phyloP scores from a whole-genome alignment of 352 stramenopile species.

The Globisporangium cylindrosporum region DNA sequence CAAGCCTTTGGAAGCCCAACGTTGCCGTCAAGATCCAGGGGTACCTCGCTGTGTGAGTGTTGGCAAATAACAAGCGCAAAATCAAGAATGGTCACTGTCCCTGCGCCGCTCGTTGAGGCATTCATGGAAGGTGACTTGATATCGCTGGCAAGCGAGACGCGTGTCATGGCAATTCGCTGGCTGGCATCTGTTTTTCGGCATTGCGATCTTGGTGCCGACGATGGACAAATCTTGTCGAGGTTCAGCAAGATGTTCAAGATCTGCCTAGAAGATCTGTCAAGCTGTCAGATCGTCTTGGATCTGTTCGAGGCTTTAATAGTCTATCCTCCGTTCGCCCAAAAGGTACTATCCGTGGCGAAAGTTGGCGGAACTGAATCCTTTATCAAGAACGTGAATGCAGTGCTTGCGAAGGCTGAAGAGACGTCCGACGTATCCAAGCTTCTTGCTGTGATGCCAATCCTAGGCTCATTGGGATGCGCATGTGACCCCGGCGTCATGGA shows the following conservation, averaged over 20 bases:
- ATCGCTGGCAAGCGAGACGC: slow-evolving; percentile 17
- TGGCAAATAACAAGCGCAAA: slow-evolving; percentile 1
- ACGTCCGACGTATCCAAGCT: slow-evolving; percentile 24
- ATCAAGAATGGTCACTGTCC: slow-evolving; percentile 21
- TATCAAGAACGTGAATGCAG: slow-evolving; percentile 33
- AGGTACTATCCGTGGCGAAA: slow-evolving; percentile 32
- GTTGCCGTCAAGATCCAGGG: background rate
- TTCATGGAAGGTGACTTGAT: background rate
- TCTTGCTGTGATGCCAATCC: slow-evolving; percentile 23
- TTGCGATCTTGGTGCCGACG: slow-evolving; percentile 32
- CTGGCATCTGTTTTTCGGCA: slow-evolving; percentile 41
- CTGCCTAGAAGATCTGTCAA: slow-evolving; percentile 3
- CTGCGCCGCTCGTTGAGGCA: slow-evolving; percentile 30
- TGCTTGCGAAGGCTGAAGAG: slow-evolving; percentile 32
- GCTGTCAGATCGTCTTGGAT: slow-evolving; percentile 12
- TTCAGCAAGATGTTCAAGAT: slow-evolving; percentile 19
- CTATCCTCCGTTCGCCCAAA: slow-evolving; percentile 19
- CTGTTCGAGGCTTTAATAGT: slow-evolving; percentile 9
- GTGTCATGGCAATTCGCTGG: slow-evolving; percentile 22
- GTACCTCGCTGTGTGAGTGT: slow-evolving; percentile 8
- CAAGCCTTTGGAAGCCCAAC: background rate
- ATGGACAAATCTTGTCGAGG: slow-evolving; percentile 20
- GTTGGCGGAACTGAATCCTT: slow-evolving; percentile 20
- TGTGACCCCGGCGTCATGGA: slow-evolving; percentile 30
- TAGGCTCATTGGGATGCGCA: slow-evolving; percentile 40